Conservation (phyloP, 352 stramenopile genomes). For the Paralagenidium karlingii region DNA sequence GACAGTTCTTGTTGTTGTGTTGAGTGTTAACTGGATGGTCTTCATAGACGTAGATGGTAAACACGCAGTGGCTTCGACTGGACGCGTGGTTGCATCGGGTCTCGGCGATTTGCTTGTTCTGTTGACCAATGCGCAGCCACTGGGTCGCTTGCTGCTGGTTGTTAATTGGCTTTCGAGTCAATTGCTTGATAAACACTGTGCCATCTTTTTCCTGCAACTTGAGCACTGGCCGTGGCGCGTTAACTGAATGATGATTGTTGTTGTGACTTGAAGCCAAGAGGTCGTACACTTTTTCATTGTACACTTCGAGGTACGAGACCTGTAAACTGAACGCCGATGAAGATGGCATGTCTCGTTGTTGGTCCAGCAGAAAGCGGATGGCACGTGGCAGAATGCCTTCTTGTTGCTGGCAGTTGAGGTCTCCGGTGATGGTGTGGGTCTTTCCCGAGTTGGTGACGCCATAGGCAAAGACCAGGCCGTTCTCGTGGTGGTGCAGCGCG, state of each 20-base stretch:
- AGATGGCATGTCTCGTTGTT: conserved; percentile 18
- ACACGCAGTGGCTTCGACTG: conserved; percentile 85
- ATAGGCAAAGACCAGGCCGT: conserved; percentile 94
- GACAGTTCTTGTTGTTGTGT: not conserved
- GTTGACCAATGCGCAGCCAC: conserved; percentile 45
- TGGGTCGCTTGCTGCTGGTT: conserved; percentile 57
- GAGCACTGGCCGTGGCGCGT: no score
- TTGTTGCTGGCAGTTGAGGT: conserved; percentile 14
- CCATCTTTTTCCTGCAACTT: conserved; percentile 78
- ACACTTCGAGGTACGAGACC: conserved; percentile 96
- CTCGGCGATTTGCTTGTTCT: conserved; percentile 76
- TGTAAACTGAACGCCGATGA: conserved; percentile 32
- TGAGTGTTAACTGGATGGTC: conserved; percentile 8
- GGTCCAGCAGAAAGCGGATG: conserved; percentile 50
- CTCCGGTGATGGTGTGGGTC: conserved; percentile 95
- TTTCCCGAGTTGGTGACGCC: conserved; percentile 98
- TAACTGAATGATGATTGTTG: no score
- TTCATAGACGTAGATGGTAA: conserved; percentile 71
- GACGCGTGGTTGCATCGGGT: conserved; percentile 85
- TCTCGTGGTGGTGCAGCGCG: conserved; percentile 65
- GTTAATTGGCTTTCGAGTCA: conserved; percentile 51
- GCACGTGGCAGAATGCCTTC: conserved; percentile 78
- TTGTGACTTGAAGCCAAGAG: conserved; percentile 77
- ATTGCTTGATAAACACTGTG: conserved; percentile 77
- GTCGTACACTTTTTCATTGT: conserved; percentile 98